Conservation (phyloP, 2,329 filamentous ascomycete genomes). For the Ophiostoma tasmaniense region DNA sequence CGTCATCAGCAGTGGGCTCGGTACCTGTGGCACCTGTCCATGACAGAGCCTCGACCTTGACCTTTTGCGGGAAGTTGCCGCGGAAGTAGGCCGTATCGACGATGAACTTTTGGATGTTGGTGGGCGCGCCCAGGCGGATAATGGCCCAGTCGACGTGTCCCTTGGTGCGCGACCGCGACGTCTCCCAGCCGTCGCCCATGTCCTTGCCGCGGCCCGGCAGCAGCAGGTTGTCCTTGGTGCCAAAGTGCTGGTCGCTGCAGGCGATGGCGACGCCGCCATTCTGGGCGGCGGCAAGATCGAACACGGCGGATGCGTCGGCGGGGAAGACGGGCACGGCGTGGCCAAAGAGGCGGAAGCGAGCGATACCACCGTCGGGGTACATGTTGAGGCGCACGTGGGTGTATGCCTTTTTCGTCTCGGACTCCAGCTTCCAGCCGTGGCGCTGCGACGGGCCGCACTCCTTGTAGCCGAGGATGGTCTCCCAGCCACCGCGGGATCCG, state of each 20-base stretch:
- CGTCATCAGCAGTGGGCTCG: constrained; percentile 48
- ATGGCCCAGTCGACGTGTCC: constrained; percentile 76
- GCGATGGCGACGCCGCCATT: constrained; percentile 68
- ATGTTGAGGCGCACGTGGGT: constrained; percentile 75
- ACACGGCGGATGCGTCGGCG: constrained; percentile 51
- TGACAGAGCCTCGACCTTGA: constrained; percentile 56
- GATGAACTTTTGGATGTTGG: constrained; percentile 56
- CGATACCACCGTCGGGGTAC: constrained; percentile 81
- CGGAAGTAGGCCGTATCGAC: constrained; percentile 78
- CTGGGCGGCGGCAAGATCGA: constrained; percentile 69
- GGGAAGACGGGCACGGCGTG: constrained; percentile 70
- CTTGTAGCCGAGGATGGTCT: constrained; percentile 59
- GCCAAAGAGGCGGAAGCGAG: constrained; percentile 69
- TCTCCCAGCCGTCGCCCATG: constrained; percentile 88
- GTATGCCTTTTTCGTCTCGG: constrained; percentile 55
- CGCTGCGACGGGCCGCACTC: constrained; percentile 67
- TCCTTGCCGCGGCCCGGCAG: constrained; percentile 48
- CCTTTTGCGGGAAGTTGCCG: constrained; percentile 74
- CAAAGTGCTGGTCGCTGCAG: constrained; percentile 79
- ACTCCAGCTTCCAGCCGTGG: constrained; percentile 61
- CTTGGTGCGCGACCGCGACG: constrained; percentile 61
- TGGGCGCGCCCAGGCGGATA: constrained; percentile 60
- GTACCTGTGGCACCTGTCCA: constrained; percentile 46
- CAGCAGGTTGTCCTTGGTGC: constrained; percentile 48
- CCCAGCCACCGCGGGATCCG: constrained; percentile 55